Conservation (phyloP, 2,329 filamentous ascomycete genomes). For the Berkeleyomyces basicola region DNA sequence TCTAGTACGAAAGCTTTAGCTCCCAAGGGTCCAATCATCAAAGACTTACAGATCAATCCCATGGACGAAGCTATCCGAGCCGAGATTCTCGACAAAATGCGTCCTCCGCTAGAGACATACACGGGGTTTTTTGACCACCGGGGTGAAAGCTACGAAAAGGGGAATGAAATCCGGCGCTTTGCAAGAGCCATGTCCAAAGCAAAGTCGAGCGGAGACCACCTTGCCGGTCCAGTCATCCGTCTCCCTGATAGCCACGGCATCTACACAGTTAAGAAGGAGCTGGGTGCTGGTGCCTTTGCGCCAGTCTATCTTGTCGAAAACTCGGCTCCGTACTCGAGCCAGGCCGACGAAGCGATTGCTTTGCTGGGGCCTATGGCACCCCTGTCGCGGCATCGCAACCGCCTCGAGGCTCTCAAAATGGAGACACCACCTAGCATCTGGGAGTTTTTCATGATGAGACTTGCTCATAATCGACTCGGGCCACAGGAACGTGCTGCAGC, state of each 20-base stretch:
- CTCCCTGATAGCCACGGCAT: constrained; percentile 48
- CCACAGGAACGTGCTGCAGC: constrained; percentile 53
- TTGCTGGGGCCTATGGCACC: constrained; percentile 43
- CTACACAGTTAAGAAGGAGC: constrained; percentile 69
- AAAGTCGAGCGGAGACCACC: constrained; percentile 42
- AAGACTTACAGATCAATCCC: constrained; percentile 75
- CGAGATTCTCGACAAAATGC: constrained; percentile 56
- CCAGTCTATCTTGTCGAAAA: constrained; percentile 86
- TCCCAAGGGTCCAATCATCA: constrained; percentile 56
- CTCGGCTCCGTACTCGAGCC: constrained; percentile 33
- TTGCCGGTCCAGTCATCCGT: constrained; percentile 44
- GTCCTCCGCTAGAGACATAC: constrained; percentile 59
- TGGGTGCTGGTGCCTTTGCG: constrained; percentile 86
- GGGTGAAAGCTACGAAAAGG: constrained; percentile 44
- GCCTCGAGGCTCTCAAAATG: constrained; percentile 82
- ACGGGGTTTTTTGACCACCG: constrained; percentile 64
- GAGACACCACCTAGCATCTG: constrained; percentile 76
- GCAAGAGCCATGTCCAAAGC: constrained; percentile 49
- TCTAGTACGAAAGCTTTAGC: constrained; percentile 24
- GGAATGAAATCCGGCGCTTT: constrained; percentile 65
- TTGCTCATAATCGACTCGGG: constrained; percentile 60
- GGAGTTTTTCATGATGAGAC: constrained; percentile 93
- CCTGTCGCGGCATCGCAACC: constrained; percentile 39
- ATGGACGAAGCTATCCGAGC: constrained; percentile 60
- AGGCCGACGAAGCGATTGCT: constrained; percentile 26